These are phyloP conservation scores for Kwoniella pini DNA, from an alignment of 768 basidiomycete genomes.

Conservation along the genomic window DNA sequence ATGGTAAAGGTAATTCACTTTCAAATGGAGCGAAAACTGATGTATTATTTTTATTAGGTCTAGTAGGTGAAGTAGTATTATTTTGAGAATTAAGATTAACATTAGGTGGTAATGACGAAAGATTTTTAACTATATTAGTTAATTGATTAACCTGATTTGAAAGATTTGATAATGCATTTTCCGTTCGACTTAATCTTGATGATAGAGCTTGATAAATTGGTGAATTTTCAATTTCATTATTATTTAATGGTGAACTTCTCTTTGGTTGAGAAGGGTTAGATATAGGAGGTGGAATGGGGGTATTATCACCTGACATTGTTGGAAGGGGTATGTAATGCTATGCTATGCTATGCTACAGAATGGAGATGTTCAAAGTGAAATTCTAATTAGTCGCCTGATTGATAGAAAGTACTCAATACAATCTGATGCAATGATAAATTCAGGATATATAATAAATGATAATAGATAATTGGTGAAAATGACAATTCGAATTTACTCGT, in stretches of 20 bases:
- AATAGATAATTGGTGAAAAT: too few species aligned
- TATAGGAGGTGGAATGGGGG: neutral
- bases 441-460: too few species aligned
- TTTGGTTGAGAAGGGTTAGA: neutral
- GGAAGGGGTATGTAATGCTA: neutral
- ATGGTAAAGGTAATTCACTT: slow-evolving; percentile 3
- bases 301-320: slow-evolving; percentile 10
- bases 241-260: neutral
- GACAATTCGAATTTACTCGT: too few species aligned
- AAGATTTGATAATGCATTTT: slow-evolving; percentile 31
- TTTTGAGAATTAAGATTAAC: neutral
- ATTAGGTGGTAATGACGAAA: neutral
- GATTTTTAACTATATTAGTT: slow-evolving; percentile 21
- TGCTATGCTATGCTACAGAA: too few species aligned
- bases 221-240: slow-evolving; percentile 32
- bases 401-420: too few species aligned
- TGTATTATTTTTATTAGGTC: slow-evolving; percentile 3
- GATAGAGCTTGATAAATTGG: slow-evolving; percentile 42
- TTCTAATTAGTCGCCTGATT: too few species aligned
- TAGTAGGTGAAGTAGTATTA: neutral
- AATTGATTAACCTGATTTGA: slow-evolving; percentile 41
- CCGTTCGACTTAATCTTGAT: slow-evolving; percentile 34
- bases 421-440: too few species aligned
- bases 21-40: slow-evolving; percentile 17
- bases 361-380: too few species aligned